A percentile compares a stretch with the other conserved stretches of the same genome.
phyloP scores from a whole-genome alignment of 768 basidiomycete species.

The Kwoniella bestiolae region DNA sequence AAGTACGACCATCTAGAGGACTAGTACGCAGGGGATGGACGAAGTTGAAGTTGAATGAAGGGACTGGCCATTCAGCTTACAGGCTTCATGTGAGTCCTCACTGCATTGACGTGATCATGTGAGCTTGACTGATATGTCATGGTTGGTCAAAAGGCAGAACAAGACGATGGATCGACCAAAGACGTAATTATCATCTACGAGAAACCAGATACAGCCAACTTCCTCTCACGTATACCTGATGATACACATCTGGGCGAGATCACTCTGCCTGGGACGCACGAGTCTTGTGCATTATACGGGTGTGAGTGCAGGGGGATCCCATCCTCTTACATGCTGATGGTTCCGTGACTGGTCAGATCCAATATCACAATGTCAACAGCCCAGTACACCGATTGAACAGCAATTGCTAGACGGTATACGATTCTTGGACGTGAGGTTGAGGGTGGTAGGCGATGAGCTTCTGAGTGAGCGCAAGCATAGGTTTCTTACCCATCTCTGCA shows the following conservation, averaged over 20 bases:
- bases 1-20: background rate
- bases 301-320: slow-evolving; percentile 23
- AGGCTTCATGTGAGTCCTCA: slow-evolving; percentile 20
- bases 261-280: slow-evolving; percentile 71
- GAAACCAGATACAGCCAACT: slow-evolving; percentile 29
- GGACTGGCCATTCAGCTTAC: slow-evolving; percentile 4
- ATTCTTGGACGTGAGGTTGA: slow-evolving; percentile 77
- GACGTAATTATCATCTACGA: slow-evolving; percentile 18
- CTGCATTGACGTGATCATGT: too few relatives aligned
- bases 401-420: slow-evolving; percentile 78
- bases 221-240: slow-evolving; percentile 67
- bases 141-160: too few relatives aligned
- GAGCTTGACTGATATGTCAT: too few relatives aligned
- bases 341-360: slow-evolving; percentile 62
- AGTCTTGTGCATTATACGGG: slow-evolving; percentile 32
- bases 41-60: slow-evolving; percentile 7
- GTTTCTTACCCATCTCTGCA: background rate
- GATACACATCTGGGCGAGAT: slow-evolving; percentile 70
- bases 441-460: slow-evolving; percentile 67
- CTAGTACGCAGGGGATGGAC: slow-evolving; percentile 13
- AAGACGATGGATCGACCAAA: background rate
- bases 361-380: slow-evolving; percentile 81
- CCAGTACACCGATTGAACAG: slow-evolving; percentile 64
- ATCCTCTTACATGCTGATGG: slow-evolving; percentile 41
- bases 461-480: slow-evolving; percentile 55